Evolutionary conservation across 2,329 filamentous ascomycete genomes (phyloP), one percentile per base, ranked within the genome.

Genomic region (Fusarium illudens): DNA sequence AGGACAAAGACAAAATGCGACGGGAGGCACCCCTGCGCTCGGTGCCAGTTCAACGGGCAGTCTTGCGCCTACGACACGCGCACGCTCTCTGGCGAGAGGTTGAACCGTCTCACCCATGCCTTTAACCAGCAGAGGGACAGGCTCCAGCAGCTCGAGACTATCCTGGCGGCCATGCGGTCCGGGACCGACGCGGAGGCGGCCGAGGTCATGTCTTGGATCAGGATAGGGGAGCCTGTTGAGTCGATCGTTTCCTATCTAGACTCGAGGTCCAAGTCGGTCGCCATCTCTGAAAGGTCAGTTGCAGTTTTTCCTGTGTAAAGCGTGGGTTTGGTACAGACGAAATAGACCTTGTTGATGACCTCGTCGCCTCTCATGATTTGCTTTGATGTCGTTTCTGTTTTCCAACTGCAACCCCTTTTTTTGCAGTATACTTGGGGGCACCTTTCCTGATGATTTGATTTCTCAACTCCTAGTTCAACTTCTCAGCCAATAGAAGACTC

Each of bases 1-100:
- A 67, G 64, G 37, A 52, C 52, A 30, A 68, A 65, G 37, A 59
- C 42, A 17, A 66, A 36, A 19, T 65, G 65, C 6, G 65, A 68
- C 7, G 65, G 65, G 27, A 49, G 25, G 10, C 33, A 62, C 13
- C 49, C 65, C 12, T 66, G 57, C 6, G 13, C 10, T 0, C 44
- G 53, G 20, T 65, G 65, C 29, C 49, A 34, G 32, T 19, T 37
- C 34, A 49, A n/a, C 20, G 37, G 62, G 12, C 42, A 39, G 42
- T 27, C 20, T 11, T 62, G 61, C 37, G 39, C 27, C 1, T 68
- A 66, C n/a, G 53, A 68, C 33, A 68, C n/a, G 0, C 36, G 44
- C 49, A 34, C 27, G 3, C 19, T 65, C 13, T 58, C 53, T 0
- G 65, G 65, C n/a, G 64, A 68, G 44, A 66, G 33, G 50, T 13